Evolutionary conservation across 345 rosid species (phyloP), one percentile per base, ranked within the genome.

Genomic region (Euphorbia pulcherrima): DNA sequence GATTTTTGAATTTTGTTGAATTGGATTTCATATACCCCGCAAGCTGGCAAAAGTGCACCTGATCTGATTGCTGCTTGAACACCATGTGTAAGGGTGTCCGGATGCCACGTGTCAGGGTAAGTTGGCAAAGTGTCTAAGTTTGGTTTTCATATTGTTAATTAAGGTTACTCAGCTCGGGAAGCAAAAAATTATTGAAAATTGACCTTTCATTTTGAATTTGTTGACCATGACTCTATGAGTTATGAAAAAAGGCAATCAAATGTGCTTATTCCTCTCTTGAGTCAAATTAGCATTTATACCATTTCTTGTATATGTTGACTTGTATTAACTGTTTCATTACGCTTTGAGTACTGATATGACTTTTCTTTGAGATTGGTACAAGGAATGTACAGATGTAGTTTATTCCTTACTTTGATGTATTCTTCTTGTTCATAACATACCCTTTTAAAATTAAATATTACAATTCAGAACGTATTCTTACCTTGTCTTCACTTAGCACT

Each of bases 381-480:
- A 67, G 63, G 68, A 61, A 73, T 61, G 7, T 69, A 23, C 35
- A 46, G 65, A 59, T 59, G 29, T 37, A 8, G 4, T 41, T 41
- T 8, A 8, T 11, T 41, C 13, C 47, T 59, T 14, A 41, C 35
- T 35, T 28, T 29, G 23, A 9, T 9, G 3, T 59, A 9, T n/a
- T 33, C 60, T 65, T 52, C 27, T 14, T 65, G 23, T 53, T 26
- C 27, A 55, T 46, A 21, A 53, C 18, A 8, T 67, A n/a, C n/a
- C n/a, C n/a, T n/a, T n/a, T n/a, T n/a, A 24, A 27, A 41, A 35
- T 30, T 56, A 58, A 64, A 64, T 63, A 50, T 28, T 39, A 39
- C 16, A 44, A 9, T 9, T 39, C 44, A 6, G 13, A 44, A 44
- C 50, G 50, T 44, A 44, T 1, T 7, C 17, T 18, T 44, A 12